A percentile compares a stretch with the other conserved stretches of the same genome.
These are phyloP conservation scores for Funneliformis geosporum DNA, from an alignment of 192 early-diverging fungal genomes.

Conservation along the genomic window DNA sequence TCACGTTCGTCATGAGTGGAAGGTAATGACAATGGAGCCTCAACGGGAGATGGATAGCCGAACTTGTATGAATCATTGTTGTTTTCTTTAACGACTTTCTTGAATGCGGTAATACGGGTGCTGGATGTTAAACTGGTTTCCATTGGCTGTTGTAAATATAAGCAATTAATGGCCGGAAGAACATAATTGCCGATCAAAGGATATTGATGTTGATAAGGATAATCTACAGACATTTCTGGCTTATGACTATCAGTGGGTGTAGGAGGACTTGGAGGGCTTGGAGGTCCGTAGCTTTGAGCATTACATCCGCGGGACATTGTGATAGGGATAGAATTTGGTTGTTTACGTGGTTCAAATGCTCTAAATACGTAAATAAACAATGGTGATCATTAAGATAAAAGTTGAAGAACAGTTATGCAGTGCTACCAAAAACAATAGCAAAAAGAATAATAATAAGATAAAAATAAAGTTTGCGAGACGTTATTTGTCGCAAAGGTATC, in stretches of 20 bases:
- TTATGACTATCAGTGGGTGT: background rate
- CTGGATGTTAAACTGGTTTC: background rate
- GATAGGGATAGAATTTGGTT: background rate
- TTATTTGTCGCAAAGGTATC: too few species aligned
- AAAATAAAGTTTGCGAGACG: background rate
- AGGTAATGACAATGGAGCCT: conserved; percentile 2
- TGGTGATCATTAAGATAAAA: background rate
- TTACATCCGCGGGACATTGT: background rate
- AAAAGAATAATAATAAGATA: background rate
- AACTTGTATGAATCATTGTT: conserved; percentile 16
- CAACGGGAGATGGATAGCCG: conserved; percentile 16
- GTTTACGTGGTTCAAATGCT: conserved; percentile 25
- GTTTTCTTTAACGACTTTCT: conserved; percentile 14
- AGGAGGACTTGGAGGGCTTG: conserved; percentile 16
- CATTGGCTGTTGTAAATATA: background rate
- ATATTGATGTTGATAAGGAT: background rate
- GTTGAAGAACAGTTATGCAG: background rate
- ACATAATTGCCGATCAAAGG: background rate
- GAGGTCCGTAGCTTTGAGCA: background rate
- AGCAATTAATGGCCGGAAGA: conserved; percentile 6
- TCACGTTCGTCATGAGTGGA: background rate
- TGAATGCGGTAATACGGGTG: background rate
- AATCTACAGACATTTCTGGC: background rate
- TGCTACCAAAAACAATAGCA: background rate
- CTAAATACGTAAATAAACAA: background rate